Evolutionary conservation across 192 early-diverging fungal genomes (phyloP).

Genomic region (Backusella morwellensis): DNA sequence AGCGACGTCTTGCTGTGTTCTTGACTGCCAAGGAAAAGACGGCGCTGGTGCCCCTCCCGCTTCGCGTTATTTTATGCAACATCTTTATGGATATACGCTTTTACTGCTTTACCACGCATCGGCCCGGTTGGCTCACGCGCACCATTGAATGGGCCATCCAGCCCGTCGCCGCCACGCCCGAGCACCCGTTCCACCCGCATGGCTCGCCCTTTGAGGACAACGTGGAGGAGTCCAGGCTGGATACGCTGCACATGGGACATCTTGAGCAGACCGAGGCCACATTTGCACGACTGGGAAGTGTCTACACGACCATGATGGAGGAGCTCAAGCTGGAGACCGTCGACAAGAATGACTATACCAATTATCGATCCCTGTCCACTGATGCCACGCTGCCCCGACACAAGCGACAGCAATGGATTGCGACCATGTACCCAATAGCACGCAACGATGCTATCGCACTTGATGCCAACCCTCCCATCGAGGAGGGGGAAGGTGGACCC

Average conservation of each 20-base stretch:
- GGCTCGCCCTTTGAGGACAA: background rate
- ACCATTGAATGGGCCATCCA: constrained; percentile 50
- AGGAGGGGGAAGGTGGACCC: background rate
- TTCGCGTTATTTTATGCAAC: constrained; percentile 47
- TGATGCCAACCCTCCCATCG: background rate
- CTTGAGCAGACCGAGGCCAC: constrained; percentile 43
- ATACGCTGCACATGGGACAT: constrained; percentile 23
- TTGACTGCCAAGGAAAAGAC: constrained; percentile 47
- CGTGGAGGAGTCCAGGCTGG: background rate
- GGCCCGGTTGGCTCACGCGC: constrained; percentile 51
- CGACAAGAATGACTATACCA: background rate
- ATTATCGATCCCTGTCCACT: background rate
- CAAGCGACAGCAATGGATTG: constrained; percentile 13
- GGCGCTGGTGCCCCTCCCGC: constrained; percentile 44
- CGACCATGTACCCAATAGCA: constrained; percentile 10
- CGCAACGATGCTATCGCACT: background rate
- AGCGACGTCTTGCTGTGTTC: constrained; percentile 47
- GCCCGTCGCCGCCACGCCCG: constrained; percentile 17
- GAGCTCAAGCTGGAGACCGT: constrained; percentile 1
- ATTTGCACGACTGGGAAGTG: constrained; percentile 31
- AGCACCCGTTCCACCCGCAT: background rate
- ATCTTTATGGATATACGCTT: constrained; percentile 55
- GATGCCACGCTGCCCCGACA: background rate
- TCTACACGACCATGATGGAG: constrained; percentile 25
- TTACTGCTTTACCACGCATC: constrained; percentile 53